Evolutionary conservation across 2,329 filamentous ascomycete species (phyloP).

Genomic region (Arthrobotrys pseudoclavata): DNA sequence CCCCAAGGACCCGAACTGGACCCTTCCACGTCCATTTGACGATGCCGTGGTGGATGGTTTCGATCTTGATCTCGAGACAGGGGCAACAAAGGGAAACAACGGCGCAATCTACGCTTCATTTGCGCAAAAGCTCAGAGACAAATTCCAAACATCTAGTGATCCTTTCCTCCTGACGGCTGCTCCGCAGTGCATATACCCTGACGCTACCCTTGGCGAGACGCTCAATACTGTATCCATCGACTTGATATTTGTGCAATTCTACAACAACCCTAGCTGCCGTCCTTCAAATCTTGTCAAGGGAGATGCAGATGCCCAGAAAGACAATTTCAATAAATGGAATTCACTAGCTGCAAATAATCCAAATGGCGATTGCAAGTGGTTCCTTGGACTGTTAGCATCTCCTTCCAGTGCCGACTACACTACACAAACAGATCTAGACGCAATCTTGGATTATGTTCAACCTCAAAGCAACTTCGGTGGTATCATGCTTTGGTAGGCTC

Average conservation of each 20-base stretch:
- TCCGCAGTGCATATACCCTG: conserved; percentile 61
- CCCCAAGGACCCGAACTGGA: conserved; percentile 24
- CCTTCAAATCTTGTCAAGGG: conserved; percentile 37
- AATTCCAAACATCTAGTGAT: conserved; percentile 64
- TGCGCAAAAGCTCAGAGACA: conserved; percentile 64
- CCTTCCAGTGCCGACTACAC: conserved; percentile 40
- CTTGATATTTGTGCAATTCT: conserved; percentile 69
- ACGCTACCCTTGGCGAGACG: conserved; percentile 33
- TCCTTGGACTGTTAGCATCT: conserved; percentile 37
- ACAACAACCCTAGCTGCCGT: conserved; percentile 66
- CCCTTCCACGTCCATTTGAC: conserved; percentile 68
- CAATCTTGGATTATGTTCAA: conserved; percentile 26
- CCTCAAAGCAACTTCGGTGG: conserved; percentile 46
- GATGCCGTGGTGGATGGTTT: conserved; percentile 70
- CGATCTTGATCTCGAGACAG: conserved; percentile 66
- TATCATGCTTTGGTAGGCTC: conserved; percentile 52
- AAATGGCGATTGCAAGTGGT: conserved; percentile 18
- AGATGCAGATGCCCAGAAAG: not conserved
- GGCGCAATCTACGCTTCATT: conserved; percentile 33
- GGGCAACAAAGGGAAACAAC: conserved; percentile 27
- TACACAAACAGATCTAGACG: conserved; percentile 22
- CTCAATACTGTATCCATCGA: conserved; percentile 62
- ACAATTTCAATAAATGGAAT: conserved; percentile 52
- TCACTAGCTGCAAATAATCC: conserved; percentile 29
- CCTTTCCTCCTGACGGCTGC: conserved; percentile 64